A percentile compares a stretch with the other conserved stretches of the same genome.
Conservation (phyloP, 495 filamentous ascomycete species). For the Daldinia caldariorum region DNA sequence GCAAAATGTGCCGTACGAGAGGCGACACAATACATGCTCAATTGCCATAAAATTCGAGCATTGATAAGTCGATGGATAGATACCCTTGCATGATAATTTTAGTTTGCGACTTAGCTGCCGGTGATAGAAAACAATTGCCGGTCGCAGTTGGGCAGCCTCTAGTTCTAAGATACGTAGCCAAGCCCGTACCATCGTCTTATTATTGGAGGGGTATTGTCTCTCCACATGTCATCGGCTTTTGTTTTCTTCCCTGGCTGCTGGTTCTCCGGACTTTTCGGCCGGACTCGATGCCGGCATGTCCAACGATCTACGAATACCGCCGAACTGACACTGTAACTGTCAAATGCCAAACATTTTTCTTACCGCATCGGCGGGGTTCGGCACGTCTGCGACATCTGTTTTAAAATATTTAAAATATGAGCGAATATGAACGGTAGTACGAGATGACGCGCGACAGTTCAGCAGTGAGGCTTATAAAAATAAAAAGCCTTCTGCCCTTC, state of each 20-base stretch:
- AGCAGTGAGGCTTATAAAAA: constrained; percentile 13
- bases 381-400: constrained; percentile 1
- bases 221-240: constrained; percentile 45
- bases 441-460: constrained; percentile 16
- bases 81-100: constrained; percentile 43
- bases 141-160: constrained; percentile 36
- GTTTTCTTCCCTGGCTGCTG: constrained; percentile 43
- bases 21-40: constrained; percentile 31
- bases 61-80: constrained; percentile 26
- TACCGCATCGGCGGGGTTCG: constrained; percentile 7
- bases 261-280: constrained; percentile 34
- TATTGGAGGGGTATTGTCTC: constrained; percentile 38
- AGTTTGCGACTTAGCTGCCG: constrained; percentile 43
- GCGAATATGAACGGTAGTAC: constrained; percentile 3
- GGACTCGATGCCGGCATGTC: constrained; percentile 40
- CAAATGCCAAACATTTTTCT: neutral
- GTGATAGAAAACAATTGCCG: constrained; percentile 45
- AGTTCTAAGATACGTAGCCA: constrained; percentile 36
- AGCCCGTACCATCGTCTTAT: constrained; percentile 32
- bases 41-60: constrained; percentile 21
- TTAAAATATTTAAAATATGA: neutral
- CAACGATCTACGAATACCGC: constrained; percentile 38
- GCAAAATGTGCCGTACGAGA: constrained; percentile 23
- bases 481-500: constrained; percentile 33
- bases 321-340: constrained; percentile 17